These are phyloP conservation scores for Recurvomyces mirabilis DNA, from an alignment of 495 filamentous ascomycete species.

Conservation along the genomic window DNA sequence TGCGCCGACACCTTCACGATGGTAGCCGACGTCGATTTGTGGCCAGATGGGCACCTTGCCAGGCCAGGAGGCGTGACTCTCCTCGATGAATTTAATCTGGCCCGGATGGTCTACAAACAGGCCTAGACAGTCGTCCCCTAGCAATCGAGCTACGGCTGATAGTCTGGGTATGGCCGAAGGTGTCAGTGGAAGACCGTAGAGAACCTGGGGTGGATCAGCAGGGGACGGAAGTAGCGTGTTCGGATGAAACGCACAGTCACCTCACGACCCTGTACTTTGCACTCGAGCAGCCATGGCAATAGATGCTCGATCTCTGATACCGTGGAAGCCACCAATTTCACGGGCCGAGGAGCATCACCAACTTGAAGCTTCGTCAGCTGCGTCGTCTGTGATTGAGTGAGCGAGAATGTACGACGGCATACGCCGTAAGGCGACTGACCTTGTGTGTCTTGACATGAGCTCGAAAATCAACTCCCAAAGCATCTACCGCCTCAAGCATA, in stretches of 20 bases:
- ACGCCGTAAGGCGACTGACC: constrained; percentile 32
- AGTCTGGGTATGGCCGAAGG: constrained; percentile 51
- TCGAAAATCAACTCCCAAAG: constrained; percentile 56
- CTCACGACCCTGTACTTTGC: constrained; percentile 36
- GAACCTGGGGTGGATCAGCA: constrained; percentile 28
- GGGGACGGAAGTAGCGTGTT: background rate
- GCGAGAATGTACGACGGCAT: background rate
- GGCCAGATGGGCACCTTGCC: constrained; percentile 41
- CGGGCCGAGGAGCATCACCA: constrained; percentile 40
- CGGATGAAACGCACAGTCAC: constrained; percentile 44
- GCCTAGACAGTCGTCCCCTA: constrained; percentile 44
- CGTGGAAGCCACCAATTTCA: constrained; percentile 69
- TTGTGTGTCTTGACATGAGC: constrained; percentile 87
- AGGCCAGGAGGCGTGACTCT: constrained; percentile 25
- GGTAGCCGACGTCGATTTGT: constrained; percentile 70
- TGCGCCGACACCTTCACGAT: constrained; percentile 58
- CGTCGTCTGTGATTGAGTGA: constrained; percentile 42
- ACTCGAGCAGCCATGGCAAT: constrained; percentile 48
- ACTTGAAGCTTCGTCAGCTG: constrained; percentile 68
- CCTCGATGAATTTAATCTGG: constrained; percentile 38
- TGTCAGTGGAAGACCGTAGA: constrained; percentile 66
- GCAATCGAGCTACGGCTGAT: constrained; percentile 35
- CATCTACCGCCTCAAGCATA: constrained; percentile 55
- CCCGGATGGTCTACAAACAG: constrained; percentile 64
- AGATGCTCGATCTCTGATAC: constrained; percentile 63